A percentile compares a stretch with the other conserved stretches of the same genome.
These are phyloP conservation scores for Metarhizium anisopliae DNA, from an alignment of 2,329 filamentous ascomycete genomes.

Conservation along the genomic window DNA sequence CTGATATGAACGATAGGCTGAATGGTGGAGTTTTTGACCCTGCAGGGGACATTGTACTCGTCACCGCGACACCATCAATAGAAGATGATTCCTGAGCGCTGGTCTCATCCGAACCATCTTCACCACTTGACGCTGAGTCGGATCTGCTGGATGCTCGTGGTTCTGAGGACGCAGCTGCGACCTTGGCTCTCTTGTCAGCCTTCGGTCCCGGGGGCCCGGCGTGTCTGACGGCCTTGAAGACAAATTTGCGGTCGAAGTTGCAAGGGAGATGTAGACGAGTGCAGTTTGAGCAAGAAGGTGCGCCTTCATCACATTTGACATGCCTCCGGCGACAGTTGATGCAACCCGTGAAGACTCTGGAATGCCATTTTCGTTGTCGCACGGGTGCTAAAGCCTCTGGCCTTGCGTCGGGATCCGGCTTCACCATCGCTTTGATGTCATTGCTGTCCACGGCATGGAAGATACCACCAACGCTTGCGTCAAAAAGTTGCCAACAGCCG, in stretches of 20 bases:
- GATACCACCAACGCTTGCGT: background rate
- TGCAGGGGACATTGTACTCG: too few relatives aligned
- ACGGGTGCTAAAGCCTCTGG: constrained; percentile 1
- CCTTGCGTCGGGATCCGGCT: constrained; percentile 6
- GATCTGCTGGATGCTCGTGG: background rate
- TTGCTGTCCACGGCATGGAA: background rate
- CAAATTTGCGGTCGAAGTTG: constrained; percentile 11
- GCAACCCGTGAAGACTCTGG: constrained; percentile 30
- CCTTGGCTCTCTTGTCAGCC: background rate
- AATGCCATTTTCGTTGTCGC: constrained; percentile 23
- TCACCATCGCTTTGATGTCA: constrained; percentile 8
- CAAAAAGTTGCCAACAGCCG: too few relatives aligned
- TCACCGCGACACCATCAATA: background rate
- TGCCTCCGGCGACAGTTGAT: constrained; percentile 29
- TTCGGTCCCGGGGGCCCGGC: constrained; percentile 3
- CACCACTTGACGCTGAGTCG: constrained; percentile 1
- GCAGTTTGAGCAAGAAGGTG: constrained; percentile 28
- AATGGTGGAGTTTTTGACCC: too few relatives aligned
- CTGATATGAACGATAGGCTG: too few relatives aligned
- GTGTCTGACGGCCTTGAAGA: constrained; percentile 8
- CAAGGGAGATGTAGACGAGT: constrained; percentile 16
- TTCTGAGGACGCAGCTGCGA: constrained; percentile 18
- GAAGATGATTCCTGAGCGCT: background rate
- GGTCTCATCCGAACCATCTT: background rate
- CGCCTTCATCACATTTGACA: constrained; percentile 16